Conservation (phyloP, 306 rosid genomes). For the Styphnolobium japonicum region DNA sequence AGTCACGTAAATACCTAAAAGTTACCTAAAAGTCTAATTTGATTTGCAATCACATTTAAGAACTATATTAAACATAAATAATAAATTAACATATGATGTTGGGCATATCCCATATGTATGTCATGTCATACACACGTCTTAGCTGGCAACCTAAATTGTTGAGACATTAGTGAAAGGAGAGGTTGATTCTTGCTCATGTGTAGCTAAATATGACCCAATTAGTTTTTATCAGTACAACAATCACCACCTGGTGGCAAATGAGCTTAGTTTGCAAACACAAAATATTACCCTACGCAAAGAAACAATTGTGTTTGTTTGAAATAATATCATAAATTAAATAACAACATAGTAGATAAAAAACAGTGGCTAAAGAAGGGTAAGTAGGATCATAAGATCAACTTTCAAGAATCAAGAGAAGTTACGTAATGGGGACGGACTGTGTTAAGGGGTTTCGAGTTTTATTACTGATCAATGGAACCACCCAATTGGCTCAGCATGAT, state of each 20-base stretch:
- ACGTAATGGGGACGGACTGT: background rate
- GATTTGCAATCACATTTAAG: too few relatives aligned
- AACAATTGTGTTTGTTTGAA: background rate
- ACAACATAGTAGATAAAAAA: background rate
- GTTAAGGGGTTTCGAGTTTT: background rate
- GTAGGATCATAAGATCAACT: constrained; percentile 14
- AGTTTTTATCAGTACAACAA: too few relatives aligned
- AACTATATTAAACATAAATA: too few relatives aligned
- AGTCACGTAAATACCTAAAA: too few relatives aligned
- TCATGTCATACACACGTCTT: too few relatives aligned
- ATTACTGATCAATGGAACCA: background rate
- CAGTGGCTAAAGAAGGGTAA: background rate
- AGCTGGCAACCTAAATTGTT: too few relatives aligned
- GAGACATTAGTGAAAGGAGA: too few relatives aligned
- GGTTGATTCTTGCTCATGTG: too few relatives aligned
- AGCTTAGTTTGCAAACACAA: background rate
- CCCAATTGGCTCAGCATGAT: constrained; percentile 70
- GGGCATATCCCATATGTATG: too few relatives aligned
- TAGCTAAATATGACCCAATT: too few relatives aligned
- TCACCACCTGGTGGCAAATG: background rate
- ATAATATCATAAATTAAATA: background rate
- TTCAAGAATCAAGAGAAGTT: background rate
- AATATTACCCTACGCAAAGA: background rate
- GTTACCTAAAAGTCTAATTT: too few relatives aligned
- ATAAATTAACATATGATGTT: too few relatives aligned